Percentiles rank a stretch among this genome's conserved stretches.
Conservation (phyloP, 1,139 yeast genomes). For the Wickerhamomyces sp. region DNA sequence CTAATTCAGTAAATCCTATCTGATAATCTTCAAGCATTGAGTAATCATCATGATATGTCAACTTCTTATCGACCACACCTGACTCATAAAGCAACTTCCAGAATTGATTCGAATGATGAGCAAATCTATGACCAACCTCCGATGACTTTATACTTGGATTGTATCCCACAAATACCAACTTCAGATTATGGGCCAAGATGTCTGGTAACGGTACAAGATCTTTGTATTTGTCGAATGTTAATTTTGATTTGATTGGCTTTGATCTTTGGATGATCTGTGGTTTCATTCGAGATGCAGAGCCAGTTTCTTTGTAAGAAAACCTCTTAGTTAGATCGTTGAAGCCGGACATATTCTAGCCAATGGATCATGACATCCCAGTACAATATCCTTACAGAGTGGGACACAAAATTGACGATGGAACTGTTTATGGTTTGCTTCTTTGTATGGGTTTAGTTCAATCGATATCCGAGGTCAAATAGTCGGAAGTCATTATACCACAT, state of each 20-base stretch:
- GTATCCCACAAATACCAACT: constrained; percentile 61
- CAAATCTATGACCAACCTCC: constrained; percentile 63
- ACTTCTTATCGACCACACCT: constrained; percentile 33
- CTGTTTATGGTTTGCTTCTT: too few relatives aligned
- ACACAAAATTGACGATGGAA: too few relatives aligned
- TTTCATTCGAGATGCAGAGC: neutral
- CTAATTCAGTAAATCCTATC: constrained; percentile 72
- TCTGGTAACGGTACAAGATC: constrained; percentile 20
- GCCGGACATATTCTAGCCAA: neutral
- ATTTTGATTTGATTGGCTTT: neutral
- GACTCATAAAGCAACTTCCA: constrained; percentile 64
- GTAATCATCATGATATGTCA: constrained; percentile 41
- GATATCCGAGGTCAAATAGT: neutral
- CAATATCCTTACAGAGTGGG: too few relatives aligned
- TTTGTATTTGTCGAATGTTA: constrained; percentile 3
- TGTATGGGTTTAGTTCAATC: too few relatives aligned
- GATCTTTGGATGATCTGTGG: neutral
- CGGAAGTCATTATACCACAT: neutral
- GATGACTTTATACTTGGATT: constrained; percentile 73
- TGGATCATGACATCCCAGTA: too few relatives aligned
- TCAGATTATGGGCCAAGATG: constrained; percentile 19
- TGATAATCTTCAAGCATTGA: constrained; percentile 34
- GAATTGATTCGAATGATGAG: constrained; percentile 64
- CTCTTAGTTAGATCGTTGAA: neutral
- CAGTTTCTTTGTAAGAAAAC: constrained; percentile 2